Evolutionary conservation across 73 alveolate species (phyloP), one percentile per base, ranked within the genome.

Genomic region (Paraurostyla sp.): DNA sequence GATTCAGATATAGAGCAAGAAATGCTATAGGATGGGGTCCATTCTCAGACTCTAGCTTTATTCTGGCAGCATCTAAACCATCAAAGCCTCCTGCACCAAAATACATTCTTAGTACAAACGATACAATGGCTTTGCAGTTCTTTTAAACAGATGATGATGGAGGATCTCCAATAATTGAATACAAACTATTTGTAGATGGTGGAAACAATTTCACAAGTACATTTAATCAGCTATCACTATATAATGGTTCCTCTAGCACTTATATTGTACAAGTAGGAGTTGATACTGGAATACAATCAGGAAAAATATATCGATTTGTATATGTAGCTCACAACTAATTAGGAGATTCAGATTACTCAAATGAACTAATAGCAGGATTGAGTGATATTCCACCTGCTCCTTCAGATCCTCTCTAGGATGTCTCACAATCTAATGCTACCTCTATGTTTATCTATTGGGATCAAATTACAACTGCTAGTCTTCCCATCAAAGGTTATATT

Each of bases 11-110:
- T 76, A 50, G 93, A 27, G 91, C 86, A 2, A 68, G 40, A 60
- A 91, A 91, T 42, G 82, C 78, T 22, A 78, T 82, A 3, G 96
- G 96, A 0, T 91, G 96, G 96, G 27, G 89, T 38, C 71, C 41
- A 13, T 91, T 85, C 93, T 85, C 93, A n/a, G 78, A 71, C 23
- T 57, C 49, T 36, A 48, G 89, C 3, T 91, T 58, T 52, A 76
- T 91, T 25, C 18, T 49, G 42, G 96, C 93, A 30, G 96, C 96
- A 0, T 0, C 35, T 0, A 50, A 36, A 33, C 96, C 96, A 23
- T 57, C 36, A 0, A 13, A 54, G 32, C 96, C 96, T 13, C 93
- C 91, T 0, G 46, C 89, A 0, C 96, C 96, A 0, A 43, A 15
- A 0, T 62, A 73, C 23, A 51, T 49, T 7, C 0, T 71, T 6